Conservation (phyloP, 129 eudicot species). For the Heracleum sosnowskyi region DNA sequence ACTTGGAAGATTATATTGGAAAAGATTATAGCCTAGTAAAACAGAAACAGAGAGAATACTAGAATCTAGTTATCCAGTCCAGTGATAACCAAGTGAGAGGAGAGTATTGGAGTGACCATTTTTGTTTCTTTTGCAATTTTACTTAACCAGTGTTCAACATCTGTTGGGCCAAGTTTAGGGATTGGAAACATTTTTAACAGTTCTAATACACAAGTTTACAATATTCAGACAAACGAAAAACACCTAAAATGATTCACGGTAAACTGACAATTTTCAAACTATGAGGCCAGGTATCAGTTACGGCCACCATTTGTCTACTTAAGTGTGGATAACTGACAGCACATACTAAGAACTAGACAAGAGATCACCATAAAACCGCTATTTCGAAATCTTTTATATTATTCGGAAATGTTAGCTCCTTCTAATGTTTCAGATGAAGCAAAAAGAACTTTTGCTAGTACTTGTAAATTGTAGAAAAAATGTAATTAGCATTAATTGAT, state of each 20-base stretch:
- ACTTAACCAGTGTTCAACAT: background rate
- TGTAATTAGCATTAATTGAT: background rate
- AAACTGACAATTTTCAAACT: background rate
- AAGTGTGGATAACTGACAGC: background rate
- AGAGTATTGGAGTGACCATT: background rate
- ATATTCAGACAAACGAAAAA: no score
- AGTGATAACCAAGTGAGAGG: conserved; percentile 2
- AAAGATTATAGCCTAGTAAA: background rate
- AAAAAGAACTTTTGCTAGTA: background rate
- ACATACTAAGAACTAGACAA: background rate
- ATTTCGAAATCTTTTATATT: no score
- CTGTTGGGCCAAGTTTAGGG: background rate
- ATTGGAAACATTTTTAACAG: background rate
- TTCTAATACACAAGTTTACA: no score
- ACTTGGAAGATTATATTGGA: conserved; percentile 12
- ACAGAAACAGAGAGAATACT: background rate
- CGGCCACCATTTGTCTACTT: background rate
- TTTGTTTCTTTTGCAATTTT: background rate
- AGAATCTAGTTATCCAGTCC: background rate
- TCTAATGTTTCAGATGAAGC: background rate
- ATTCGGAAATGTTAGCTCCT: no score
- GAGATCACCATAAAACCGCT: no score
- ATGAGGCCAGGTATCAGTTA: background rate
- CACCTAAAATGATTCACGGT: background rate
- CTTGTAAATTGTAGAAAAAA: background rate